Base-by-base conservation (phyloP, 345 rosid genomes). In the Durio zibethinus region DNA sequence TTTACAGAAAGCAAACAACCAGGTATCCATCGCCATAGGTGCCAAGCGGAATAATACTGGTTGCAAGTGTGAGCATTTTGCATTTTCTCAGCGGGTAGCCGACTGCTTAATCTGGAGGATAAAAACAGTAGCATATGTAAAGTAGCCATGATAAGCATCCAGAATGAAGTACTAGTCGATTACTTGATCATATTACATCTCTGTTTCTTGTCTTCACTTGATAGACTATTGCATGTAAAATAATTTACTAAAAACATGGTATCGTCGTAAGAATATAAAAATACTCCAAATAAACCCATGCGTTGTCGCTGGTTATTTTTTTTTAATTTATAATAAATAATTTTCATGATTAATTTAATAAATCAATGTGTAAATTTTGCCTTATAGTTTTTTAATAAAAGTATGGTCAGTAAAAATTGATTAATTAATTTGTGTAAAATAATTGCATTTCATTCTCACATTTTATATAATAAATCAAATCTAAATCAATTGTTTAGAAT, bases 21-120 rank as follows among this genome's bases (percentile, higher is more conserved):
- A 63, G 88, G 93, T 45, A 45, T 63, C 12, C 3, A 45, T 45
- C 11, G 50, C 50, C 21, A 6, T 7, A 20, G 59, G 25, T 5
- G 25, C 61, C 31, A 21, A 56, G 61, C 29, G 1, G 14, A 56
- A 56, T 9, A 21, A 56, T 56, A 23, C 2, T 21, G 61, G 61
- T 9, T 56, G 4, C 4, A 23, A 56, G 61, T 21, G 29, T 56
- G 29, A 10, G 14, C 61, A 56, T 9, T 56, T 56, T 56, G 61
- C 29, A 56, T 21, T 21, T 50, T 57, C 62, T 57, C 29, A 57
- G 62, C 31, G 2, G 31, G 31, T 23, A 23, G 62, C 33, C 2
- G 18, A 60, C 36, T 12, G 36, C 36, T 5, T 57, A 57, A 57
- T 60, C 36, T 60, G 20, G 8, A 12, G 36, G 35, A 60, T 27